phyloP scores from a whole-genome alignment of 108 stramenopile genomes.

The Conticribra guillardii region DNA sequence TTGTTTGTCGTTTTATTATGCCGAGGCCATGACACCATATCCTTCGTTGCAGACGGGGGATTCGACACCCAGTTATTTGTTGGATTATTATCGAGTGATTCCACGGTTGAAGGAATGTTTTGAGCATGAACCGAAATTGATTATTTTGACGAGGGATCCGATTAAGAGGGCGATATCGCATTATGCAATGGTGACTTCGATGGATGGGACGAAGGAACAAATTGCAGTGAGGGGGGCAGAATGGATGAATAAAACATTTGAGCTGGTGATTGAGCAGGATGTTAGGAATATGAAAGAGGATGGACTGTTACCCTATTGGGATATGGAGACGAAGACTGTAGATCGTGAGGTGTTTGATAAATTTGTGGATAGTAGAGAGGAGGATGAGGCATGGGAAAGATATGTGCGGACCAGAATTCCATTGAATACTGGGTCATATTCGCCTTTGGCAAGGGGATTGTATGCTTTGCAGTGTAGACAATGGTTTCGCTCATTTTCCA shows the following conservation, averaged over 20 bases:
- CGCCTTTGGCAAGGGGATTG: constrained; percentile 87
- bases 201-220: constrained; percentile 84
- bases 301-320: constrained; percentile 86
- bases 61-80: constrained; percentile 93
- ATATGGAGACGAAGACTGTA: constrained; percentile 56
- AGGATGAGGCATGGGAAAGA: constrained; percentile 68
- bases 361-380: constrained; percentile 60
- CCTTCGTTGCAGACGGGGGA: constrained; percentile 91
- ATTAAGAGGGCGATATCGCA: constrained; percentile 90
- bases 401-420: constrained; percentile 77
- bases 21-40: constrained; percentile 62
- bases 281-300: constrained; percentile 62
- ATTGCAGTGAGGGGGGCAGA: constrained; percentile 74
- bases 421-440: constrained; percentile 86
- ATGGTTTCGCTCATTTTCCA: constrained; percentile 86
- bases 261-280: constrained; percentile 85
- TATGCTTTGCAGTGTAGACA: constrained; percentile 92
- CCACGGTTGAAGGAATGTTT: constrained; percentile 81
- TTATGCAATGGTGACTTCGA: constrained; percentile 93
- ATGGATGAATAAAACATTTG: constrained; percentile 83
- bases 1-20: constrained; percentile 84
- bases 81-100: constrained; percentile 91
- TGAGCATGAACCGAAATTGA: constrained; percentile 65
- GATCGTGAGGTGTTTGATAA: constrained; percentile 52
- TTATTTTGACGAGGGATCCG: constrained; percentile 95